These are phyloP conservation scores for Aspergillus sp. DNA, from an alignment of 2,329 filamentous ascomycete species.

Conservation along the genomic window DNA sequence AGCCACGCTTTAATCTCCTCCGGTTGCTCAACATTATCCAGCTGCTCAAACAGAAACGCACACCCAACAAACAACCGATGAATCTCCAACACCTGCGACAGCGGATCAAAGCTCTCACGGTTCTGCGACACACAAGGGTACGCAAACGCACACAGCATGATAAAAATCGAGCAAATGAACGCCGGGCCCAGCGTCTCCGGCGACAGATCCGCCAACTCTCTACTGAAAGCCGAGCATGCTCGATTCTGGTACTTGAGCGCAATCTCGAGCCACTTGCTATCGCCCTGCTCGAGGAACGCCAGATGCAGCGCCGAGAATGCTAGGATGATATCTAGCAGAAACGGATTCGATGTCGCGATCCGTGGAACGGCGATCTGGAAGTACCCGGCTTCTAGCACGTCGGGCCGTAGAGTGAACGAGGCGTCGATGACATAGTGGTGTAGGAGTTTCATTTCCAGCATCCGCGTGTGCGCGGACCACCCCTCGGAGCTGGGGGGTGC, in stretches of 20 bases:
- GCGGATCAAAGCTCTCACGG: constrained; percentile 23
- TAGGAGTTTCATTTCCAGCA: constrained; percentile 38
- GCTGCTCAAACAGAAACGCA: constrained; percentile 29
- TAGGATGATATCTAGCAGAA: constrained; percentile 45
- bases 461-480: constrained; percentile 21
- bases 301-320: constrained; percentile 47
- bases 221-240: constrained; percentile 34
- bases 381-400: constrained; percentile 31
- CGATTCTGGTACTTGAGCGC: constrained; percentile 39
- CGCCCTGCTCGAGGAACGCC: constrained; percentile 35
- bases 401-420: constrained; percentile 32
- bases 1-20: constrained; percentile 29
- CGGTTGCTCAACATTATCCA: constrained; percentile 21
- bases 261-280: constrained; percentile 35
- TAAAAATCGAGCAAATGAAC: constrained; percentile 42
- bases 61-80: constrained; percentile 31
- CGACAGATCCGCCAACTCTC: constrained; percentile 37
- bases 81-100: constrained; percentile 28
- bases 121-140: constrained; percentile 30
- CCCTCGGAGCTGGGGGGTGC: constrained; percentile 5
- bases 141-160: constrained; percentile 37
- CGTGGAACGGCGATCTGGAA: constrained; percentile 36
- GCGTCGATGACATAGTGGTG: constrained; percentile 41
- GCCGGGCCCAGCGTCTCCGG: constrained; percentile 44
- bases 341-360: constrained; percentile 43